Evolutionary conservation across 371 early-diverging fungal genomes (phyloP).

Genomic region (Rhizopus stolonifer): DNA sequence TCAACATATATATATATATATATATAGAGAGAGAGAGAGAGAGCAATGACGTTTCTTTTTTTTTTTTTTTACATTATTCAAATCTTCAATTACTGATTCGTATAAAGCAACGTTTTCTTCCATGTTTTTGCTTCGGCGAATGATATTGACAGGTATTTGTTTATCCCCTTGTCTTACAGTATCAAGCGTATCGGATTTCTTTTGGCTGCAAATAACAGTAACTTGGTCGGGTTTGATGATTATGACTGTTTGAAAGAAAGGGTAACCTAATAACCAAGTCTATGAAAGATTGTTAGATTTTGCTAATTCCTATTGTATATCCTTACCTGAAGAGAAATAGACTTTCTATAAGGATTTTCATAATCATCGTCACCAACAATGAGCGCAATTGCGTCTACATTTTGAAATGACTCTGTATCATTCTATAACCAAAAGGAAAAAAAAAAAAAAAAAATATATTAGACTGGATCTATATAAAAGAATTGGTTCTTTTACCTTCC

Average conservation of each 20-base stretch:
- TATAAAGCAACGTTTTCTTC: constrained; percentile 63
- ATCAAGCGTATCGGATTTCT: constrained; percentile 63
- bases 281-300: constrained; percentile 34
- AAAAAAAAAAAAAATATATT: background rate
- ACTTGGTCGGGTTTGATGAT: constrained; percentile 77
- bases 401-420: constrained; percentile 50
- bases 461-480: constrained; percentile 6
- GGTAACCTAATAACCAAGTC: constrained; percentile 94
- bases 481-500: constrained; percentile 57
- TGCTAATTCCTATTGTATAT: too few relatives aligned
- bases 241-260: constrained; percentile 87
- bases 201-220: constrained; percentile 77
- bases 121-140: constrained; percentile 75
- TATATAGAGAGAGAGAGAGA: too few relatives aligned
- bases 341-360: constrained; percentile 69
- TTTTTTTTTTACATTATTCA: constrained; percentile 31
- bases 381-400: constrained; percentile 61
- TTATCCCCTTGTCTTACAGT: constrained; percentile 47
- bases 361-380: constrained; percentile 65
- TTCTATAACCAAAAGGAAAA: too few relatives aligned
- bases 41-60: too few relatives aligned
- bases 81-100: constrained; percentile 49
- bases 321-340: constrained; percentile 62
- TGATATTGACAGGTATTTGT: constrained; percentile 71
- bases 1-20: too few relatives aligned